Evolutionary conservation across 2,329 filamentous ascomycete species (phyloP).

Genomic region (Penicillium griseofulvum): DNA sequence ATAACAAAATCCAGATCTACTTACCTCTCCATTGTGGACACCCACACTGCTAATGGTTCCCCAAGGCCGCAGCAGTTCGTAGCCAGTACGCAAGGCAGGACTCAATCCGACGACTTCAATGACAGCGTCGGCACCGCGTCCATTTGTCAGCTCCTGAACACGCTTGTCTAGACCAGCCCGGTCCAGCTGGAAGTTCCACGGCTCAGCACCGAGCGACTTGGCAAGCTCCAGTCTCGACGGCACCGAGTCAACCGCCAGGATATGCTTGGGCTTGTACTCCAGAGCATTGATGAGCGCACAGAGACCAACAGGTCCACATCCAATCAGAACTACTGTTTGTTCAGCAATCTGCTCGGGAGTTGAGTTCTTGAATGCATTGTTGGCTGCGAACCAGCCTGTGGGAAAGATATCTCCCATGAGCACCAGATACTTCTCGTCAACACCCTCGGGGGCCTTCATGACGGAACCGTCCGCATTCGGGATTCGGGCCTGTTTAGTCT

Average conservation of each 20-base stretch:
- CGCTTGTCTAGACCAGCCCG: slow-evolving; percentile 63
- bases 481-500: slow-evolving; percentile 58
- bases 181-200: slow-evolving; percentile 72
- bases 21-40: slow-evolving; percentile 70
- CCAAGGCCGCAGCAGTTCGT: slow-evolving; percentile 69
- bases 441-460: slow-evolving; percentile 68
- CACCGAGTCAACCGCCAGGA: slow-evolving; percentile 78
- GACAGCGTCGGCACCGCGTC: slow-evolving; percentile 79
- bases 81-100: slow-evolving; percentile 67
- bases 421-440: slow-evolving; percentile 71
- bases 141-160: slow-evolving; percentile 72
- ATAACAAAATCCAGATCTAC: slow-evolving; percentile 9
- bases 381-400: slow-evolving; percentile 75
- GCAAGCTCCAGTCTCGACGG: slow-evolving; percentile 72
- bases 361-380: slow-evolving; percentile 70
- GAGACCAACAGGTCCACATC: slow-evolving; percentile 81
- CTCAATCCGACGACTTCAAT: slow-evolving; percentile 74
- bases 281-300: slow-evolving; percentile 77
- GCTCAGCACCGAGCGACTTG: slow-evolving; percentile 71
- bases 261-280: slow-evolving; percentile 70
- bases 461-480: slow-evolving; percentile 78
- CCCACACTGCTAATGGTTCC: slow-evolving; percentile 73
- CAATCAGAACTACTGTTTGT: slow-evolving; percentile 73
- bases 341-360: slow-evolving; percentile 58
- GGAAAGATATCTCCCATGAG: slow-evolving; percentile 95